phyloP scores from a whole-genome alignment of 805 yeast genomes.

The Ogataea populi-albae region DNA sequence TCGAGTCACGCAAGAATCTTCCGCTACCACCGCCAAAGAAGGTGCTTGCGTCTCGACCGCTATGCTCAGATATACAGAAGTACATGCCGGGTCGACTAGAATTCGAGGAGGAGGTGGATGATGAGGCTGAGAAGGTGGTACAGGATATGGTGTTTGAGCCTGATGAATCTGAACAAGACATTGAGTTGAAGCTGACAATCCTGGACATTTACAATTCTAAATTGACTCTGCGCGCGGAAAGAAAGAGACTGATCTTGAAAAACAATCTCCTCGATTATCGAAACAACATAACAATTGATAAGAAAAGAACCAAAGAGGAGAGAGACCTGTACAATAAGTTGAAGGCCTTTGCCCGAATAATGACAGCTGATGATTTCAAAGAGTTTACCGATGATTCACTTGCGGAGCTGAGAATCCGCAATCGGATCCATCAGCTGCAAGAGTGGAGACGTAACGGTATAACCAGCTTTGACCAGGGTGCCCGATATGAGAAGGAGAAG shows the following conservation, averaged over 20 bases:
- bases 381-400: slow-evolving; percentile 69
- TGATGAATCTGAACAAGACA: slow-evolving; percentile 84
- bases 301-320: slow-evolving; percentile 84
- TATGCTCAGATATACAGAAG: slow-evolving; percentile 96
- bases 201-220: slow-evolving; percentile 88
- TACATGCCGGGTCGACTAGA: slow-evolving; percentile 98
- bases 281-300: slow-evolving; percentile 75
- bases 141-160: slow-evolving; percentile 96
- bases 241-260: slow-evolving; percentile 76
- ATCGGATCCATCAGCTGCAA: slow-evolving; percentile 84
- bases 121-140: slow-evolving; percentile 91
- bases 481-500: slow-evolving; percentile 85
- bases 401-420: slow-evolving; percentile 73
- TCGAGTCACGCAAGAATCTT: slow-evolving; percentile 67
- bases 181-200: slow-evolving; percentile 83
- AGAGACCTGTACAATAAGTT: slow-evolving; percentile 73
- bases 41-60: slow-evolving; percentile 88
- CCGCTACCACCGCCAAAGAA: slow-evolving; percentile 86
- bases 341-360: slow-evolving; percentile 76
- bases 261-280: slow-evolving; percentile 83
- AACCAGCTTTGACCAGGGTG: slow-evolving; percentile 77
- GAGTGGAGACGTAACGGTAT: slow-evolving; percentile 92
- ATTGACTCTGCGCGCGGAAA: slow-evolving; percentile 87
- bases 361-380: slow-evolving; percentile 79
- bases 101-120: slow-evolving; percentile 94